Base-by-base conservation (phyloP, 768 basidiomycete genomes). In the Leccinum obscurum region DNA sequence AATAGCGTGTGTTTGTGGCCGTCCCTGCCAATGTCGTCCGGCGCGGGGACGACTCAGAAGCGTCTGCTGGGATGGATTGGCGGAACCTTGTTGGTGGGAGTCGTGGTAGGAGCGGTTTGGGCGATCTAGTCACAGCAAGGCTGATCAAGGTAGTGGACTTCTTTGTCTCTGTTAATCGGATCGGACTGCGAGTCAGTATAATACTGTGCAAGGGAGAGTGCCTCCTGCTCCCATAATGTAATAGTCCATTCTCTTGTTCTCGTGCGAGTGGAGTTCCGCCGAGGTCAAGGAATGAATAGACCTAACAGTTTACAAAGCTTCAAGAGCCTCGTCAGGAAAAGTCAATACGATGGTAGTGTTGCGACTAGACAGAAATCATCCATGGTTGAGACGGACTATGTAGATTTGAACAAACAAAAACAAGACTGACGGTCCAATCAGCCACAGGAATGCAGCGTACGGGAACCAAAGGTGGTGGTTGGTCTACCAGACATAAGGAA, bases 401-500 rank as follows among this genome's bases (percentile, higher is more conserved):
- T 14, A 24, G 6, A 46, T 46, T 11, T 30, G 30, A 30, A 30
- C 30, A 30, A 3, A 11, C 3, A 51, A 8, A 30, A 30, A 51
- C 24, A 30, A 51, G 26, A 30, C 2, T 28, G 24, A 15, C 24
- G 9, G 8, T 6, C 14, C 14, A n/a, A 6, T 24, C n/a, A 24
- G 14, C 22, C 4, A 49, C 13, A 49, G 13, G 24, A 22, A 24
- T 24, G 13, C 48, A 30, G 7, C n/a, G 8, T 50, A 28, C 6
- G 26, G 15, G 26, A 26, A 28, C 7, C 6, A 6, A 28, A 15
- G 8, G 22, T 1, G 24, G 26, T 50, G 26, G 7, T 17, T 24
- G 32, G 22, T 56, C 61, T 65, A 69, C 68, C 68, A 70, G 5
- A 75, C 39, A 39, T 55, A 67, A 1, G 72, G 73, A 13, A 75